Evolutionary conservation across 768 basidiomycete species (phyloP).

Genomic region (Tephrocybe sp.): DNA sequence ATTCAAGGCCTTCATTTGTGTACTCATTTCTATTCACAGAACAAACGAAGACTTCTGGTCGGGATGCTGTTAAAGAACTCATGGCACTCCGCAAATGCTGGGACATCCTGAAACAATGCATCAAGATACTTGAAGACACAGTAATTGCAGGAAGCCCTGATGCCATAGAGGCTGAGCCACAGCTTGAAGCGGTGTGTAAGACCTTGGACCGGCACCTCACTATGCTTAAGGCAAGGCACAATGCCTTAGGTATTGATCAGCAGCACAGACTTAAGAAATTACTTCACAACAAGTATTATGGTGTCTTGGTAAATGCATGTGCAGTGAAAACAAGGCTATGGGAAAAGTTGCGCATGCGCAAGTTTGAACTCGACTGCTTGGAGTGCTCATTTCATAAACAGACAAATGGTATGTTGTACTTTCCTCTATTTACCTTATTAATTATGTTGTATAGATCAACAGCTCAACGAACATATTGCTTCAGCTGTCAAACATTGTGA

Average conservation of each 20-base stretch:
- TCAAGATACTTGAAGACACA: no score
- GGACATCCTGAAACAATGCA: no score
- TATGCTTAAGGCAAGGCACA: background rate
- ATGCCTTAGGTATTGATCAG: background rate
- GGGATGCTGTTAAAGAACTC: no score
- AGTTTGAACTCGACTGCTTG: background rate
- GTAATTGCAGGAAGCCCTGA: no score
- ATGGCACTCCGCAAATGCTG: no score
- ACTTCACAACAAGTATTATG: background rate
- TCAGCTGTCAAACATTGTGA: background rate
- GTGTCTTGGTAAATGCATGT: constrained; percentile 15
- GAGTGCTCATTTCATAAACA: background rate
- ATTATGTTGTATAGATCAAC: background rate
- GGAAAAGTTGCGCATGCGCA: background rate
- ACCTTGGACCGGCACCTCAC: no score
- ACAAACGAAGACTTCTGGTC: no score
- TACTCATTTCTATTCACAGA: no score
- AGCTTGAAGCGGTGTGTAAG: no score
- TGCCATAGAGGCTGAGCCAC: no score
- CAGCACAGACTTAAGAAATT: background rate
- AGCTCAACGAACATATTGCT: background rate
- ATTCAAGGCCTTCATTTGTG: no score
- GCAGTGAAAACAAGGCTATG: constrained; percentile 12
- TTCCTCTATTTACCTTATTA: no score
- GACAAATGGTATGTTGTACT: background rate